Evolutionary conservation across 2,329 filamentous ascomycete species (phyloP).

Genomic region (Calonectria hawksworthii): DNA sequence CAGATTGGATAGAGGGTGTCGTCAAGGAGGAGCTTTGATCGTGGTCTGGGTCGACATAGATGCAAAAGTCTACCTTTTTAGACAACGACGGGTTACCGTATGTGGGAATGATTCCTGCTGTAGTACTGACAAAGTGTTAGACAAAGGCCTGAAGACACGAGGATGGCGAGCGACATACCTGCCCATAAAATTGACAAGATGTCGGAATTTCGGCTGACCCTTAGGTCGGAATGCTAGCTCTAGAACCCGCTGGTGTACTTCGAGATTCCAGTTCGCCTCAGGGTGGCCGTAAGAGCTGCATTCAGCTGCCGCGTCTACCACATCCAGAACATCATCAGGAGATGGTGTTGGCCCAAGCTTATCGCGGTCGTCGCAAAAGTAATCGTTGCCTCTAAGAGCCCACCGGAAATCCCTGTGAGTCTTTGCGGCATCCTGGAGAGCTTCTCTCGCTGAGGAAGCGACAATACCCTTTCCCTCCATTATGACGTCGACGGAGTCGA

Average conservation of each 20-base stretch:
- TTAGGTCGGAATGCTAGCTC: slow-evolving; percentile 25
- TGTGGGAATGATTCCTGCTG: background rate
- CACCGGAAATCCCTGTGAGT: background rate
- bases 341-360: slow-evolving; percentile 24
- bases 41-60: slow-evolving; percentile 17
- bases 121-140: background rate
- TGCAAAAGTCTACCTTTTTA: slow-evolving; percentile 27
- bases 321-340: slow-evolving; percentile 1
- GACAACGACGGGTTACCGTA: background rate
- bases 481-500: background rate
- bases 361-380: slow-evolving; percentile 17
- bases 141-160: background rate
- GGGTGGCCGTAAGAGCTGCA: slow-evolving; percentile 15
- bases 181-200: slow-evolving; percentile 31
- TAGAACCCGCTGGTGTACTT: slow-evolving; percentile 25
- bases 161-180: background rate
- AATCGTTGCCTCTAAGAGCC: background rate
- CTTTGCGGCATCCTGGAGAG: background rate
- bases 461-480: slow-evolving; percentile 18
- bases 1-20: background rate
- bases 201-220: background rate
- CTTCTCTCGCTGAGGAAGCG: background rate
- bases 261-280: slow-evolving; percentile 27
- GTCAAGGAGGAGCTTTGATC: background rate
- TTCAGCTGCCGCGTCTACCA: slow-evolving; percentile 19